Conservation (phyloP, 1,139 yeast species). For the Sugiyamaella novakii region DNA sequence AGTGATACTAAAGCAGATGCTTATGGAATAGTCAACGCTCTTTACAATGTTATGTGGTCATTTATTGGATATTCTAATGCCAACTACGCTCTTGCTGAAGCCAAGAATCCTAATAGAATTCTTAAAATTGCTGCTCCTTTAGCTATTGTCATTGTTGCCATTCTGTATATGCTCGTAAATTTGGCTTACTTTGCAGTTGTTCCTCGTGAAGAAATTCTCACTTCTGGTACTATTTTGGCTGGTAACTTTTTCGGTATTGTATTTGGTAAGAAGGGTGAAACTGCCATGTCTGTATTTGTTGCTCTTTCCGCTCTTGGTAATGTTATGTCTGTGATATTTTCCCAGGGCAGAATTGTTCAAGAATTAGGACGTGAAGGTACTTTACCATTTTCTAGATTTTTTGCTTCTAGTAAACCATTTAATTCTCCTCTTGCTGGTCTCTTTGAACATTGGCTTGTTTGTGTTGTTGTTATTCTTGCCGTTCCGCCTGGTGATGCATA, state of each 20-base stretch:
- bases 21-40: constrained; percentile 74
- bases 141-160: constrained; percentile 61
- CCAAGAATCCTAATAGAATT: constrained; percentile 67
- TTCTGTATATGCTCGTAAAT: constrained; percentile 68
- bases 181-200: constrained; percentile 76
- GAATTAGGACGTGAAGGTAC: constrained; percentile 74
- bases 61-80: constrained; percentile 59
- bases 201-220: constrained; percentile 59
- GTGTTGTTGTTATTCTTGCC: constrained; percentile 56
- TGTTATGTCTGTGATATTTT: constrained; percentile 73
- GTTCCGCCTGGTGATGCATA: constrained; percentile 82
- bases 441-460: constrained; percentile 56
- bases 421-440: constrained; percentile 58
- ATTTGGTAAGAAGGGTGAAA: constrained; percentile 69
- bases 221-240: constrained; percentile 71
- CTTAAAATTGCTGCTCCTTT: constrained; percentile 72
- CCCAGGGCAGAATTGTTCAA: constrained; percentile 76
- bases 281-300: constrained; percentile 69
- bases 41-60: constrained; percentile 81
- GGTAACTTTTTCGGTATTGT: constrained; percentile 72
- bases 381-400: constrained; percentile 63
- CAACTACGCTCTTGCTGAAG: constrained; percentile 80
- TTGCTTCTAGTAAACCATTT: constrained; percentile 58
- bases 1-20: constrained; percentile 57
- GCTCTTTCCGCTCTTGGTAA: constrained; percentile 78